Base-by-base conservation (phyloP, 768 basidiomycete genomes). In the Gyrodon lividus region DNA sequence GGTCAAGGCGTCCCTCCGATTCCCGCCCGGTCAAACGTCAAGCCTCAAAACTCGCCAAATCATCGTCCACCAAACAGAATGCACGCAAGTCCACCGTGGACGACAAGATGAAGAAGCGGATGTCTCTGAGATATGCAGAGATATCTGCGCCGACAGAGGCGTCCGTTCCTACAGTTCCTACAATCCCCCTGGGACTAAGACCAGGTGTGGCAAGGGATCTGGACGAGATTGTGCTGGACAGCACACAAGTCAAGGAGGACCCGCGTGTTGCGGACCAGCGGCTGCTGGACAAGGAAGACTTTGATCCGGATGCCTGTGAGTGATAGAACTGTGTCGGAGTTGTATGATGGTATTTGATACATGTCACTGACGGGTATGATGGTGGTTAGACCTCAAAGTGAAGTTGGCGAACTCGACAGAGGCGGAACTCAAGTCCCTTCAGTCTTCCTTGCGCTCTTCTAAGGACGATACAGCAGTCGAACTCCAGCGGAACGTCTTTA, bases 71-170 rank as follows among this genome's bases (percentile, higher is more conserved):
- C 8, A 59, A 74, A 59, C 68, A 77, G 56, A 77, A 78, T 65
- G 70, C 70, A 5, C 75, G 77, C 65, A 84, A 64, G 19, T 71
- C 71, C 7, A 53, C 69, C 50, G 78, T 85, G 53, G 79, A 93
- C 68, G 95, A 95, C 78, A 92, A 89, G 74, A 93, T 97, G 71
- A 93, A 92, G 80, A 92, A 92, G 71, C 88, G 95, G 64, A 87
- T 97, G 85, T 94, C 93, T 14, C 89, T 87, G 80, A 85, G 94
- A 66, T 97, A 90, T 80, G 91, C 88, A 34, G 89, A 90, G 58
- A 87, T 91, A 48, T 87, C 87, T 1, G 73, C 78, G n/a, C 88
- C 87, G 6, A 84, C 82, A 2, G 78, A 81, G 43, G 64, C 68
- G 8, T 69, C 65, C 37, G 64, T 84, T 3, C 86, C 89, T 4